Conservation (phyloP, 345 rosid species). For the Eucalyptus decipiens region DNA sequence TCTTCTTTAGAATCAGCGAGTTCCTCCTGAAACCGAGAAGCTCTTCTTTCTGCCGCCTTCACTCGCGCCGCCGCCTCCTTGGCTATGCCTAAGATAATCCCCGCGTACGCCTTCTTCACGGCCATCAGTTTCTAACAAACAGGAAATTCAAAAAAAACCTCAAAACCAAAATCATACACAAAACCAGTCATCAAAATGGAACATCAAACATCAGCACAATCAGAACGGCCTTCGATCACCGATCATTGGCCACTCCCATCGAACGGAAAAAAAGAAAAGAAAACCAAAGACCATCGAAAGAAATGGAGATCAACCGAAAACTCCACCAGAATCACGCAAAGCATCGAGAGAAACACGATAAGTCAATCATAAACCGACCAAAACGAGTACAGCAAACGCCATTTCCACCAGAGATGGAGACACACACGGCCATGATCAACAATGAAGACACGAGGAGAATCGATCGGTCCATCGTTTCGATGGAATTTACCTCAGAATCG, state of each 20-base stretch:
- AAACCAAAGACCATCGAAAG: background rate
- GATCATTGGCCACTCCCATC: background rate
- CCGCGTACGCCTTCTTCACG: conserved; percentile 95
- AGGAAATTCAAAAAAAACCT: conserved; percentile 1
- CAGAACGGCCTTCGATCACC: background rate
- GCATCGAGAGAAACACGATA: background rate
- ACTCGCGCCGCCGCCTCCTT: conserved; percentile 93
- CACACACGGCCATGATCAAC: background rate
- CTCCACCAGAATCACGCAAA: background rate
- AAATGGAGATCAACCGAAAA: background rate
- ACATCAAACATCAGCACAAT: background rate
- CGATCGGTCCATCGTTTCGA: background rate
- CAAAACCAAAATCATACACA: background rate
- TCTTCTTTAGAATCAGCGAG: conserved; percentile 60
- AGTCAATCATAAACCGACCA: background rate
- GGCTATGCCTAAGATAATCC: conserved; percentile 72
- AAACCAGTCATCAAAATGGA: conserved; percentile 1
- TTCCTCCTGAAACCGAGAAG: conserved; percentile 58
- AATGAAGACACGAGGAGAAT: background rate
- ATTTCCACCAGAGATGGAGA: background rate
- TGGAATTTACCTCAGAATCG: background rate
- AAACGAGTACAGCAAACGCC: background rate
- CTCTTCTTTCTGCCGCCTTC: conserved; percentile 71
- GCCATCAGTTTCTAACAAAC: conserved; percentile 58
- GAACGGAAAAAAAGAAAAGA: background rate